Conservation (phyloP, 2,329 filamentous ascomycete species). For the Neonectria ditissima region DNA sequence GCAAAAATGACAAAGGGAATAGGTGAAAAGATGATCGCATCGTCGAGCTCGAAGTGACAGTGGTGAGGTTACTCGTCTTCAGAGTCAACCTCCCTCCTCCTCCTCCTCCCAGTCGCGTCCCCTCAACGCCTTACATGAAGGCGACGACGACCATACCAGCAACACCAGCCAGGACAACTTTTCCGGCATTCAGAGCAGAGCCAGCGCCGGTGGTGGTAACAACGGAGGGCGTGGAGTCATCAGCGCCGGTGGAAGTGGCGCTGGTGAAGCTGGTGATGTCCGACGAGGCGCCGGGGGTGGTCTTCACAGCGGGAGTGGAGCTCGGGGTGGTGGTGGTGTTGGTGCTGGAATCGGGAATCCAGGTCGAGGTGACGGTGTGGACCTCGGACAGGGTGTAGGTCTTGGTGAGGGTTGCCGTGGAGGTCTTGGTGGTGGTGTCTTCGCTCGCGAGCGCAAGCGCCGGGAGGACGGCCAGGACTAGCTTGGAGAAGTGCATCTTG, state of each 20-base stretch:
- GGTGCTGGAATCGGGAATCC: conserved; percentile 33
- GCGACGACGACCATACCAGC: conserved; percentile 63
- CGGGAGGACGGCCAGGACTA: conserved; percentile 65
- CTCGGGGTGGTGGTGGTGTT: conserved; percentile 47
- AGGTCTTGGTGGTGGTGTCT: conserved; percentile 59
- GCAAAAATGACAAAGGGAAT: conserved; percentile 38
- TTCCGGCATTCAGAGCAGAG: conserved; percentile 57
- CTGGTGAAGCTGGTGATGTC: conserved; percentile 35
- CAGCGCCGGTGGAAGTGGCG: conserved; percentile 36
- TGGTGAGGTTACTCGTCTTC: conserved; percentile 18
- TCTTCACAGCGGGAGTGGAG: conserved; percentile 33
- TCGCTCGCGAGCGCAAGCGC: conserved; percentile 62
- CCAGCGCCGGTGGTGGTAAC: conserved; percentile 55
- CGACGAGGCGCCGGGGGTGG: conserved; percentile 29
- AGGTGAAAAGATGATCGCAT: conserved; percentile 33
- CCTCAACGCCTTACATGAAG: conserved; percentile 59
- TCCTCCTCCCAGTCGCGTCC: conserved; percentile 11
- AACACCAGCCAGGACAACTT: conserved; percentile 61
- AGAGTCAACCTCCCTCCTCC: conserved; percentile 9
- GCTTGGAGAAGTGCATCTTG: conserved; percentile 55
- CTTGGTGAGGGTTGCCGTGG: conserved; percentile 63
- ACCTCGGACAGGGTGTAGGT: conserved; percentile 64
- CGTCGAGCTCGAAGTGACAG: conserved; percentile 33
- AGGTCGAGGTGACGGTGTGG: conserved; percentile 53
- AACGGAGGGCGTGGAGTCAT: conserved; percentile 48